A percentile compares a stretch with the other conserved stretches of the same genome.
phyloP scores from a whole-genome alignment of 2,329 filamentous ascomycete species.

The Cordyceps farinosa region DNA sequence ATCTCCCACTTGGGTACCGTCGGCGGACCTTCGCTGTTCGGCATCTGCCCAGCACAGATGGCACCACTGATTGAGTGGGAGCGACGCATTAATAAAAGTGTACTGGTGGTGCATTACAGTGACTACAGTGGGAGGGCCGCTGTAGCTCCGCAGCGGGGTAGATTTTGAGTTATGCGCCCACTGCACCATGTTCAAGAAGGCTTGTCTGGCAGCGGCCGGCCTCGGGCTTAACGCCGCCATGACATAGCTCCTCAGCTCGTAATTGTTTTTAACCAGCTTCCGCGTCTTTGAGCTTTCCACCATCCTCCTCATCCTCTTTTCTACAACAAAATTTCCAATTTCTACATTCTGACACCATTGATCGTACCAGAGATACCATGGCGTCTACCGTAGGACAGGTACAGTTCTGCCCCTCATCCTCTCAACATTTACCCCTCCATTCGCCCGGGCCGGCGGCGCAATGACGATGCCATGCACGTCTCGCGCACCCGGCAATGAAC shows the following conservation, averaged over 20 bases:
- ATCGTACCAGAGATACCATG: constrained; percentile 33
- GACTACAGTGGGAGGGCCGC: neutral
- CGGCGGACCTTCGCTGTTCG: constrained; percentile 11
- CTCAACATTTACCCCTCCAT: constrained; percentile 24
- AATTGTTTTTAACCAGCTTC: neutral
- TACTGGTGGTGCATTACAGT: neutral
- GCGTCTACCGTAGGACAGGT: constrained; percentile 53
- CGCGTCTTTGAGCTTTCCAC: neutral
- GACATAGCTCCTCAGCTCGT: constrained; percentile 3
- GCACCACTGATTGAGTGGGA: neutral
- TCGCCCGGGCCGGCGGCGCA: neutral
- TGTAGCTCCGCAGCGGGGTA: constrained; percentile 17
- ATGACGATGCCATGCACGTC: constrained; percentile 1
- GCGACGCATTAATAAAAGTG: neutral
- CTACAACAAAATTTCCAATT: neutral
- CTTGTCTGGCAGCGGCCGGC: constrained; percentile 4
- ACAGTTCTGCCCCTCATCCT: constrained; percentile 22
- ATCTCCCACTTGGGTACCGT: neutral
- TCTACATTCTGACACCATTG: neutral
- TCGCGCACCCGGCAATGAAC: neutral
- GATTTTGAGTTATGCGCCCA: neutral
- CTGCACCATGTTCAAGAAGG: neutral
- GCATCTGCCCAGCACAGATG: neutral
- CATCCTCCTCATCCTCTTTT: neutral
- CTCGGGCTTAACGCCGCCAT: constrained; percentile 14